Conservation (phyloP, 805 yeast genomes). For the Metschnikowia aberdeeniae region DNA sequence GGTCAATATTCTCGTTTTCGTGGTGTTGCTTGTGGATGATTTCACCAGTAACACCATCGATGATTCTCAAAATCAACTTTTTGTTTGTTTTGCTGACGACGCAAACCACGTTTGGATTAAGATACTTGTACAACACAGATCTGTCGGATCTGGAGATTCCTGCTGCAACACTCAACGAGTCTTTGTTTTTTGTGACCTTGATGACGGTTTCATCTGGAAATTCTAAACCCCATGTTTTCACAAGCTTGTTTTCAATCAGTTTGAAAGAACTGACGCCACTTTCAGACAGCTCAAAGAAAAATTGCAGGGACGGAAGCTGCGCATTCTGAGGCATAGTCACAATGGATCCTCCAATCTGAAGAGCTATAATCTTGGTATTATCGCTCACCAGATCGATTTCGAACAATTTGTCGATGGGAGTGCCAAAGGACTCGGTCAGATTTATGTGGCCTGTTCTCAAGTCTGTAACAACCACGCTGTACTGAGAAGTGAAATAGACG, state of each 20-base stretch:
- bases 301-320: conserved; percentile 9
- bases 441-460: conserved; percentile 12
- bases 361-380: conserved; percentile 8
- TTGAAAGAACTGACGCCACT: conserved; percentile 21
- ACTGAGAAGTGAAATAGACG: conserved; percentile 11
- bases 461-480: conserved; percentile 10
- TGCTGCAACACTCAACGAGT: conserved; percentile 41
- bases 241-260: conserved; percentile 12
- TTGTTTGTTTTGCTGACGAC: conserved; percentile 36
- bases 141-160: conserved; percentile 70
- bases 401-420: conserved; percentile 6
- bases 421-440: not conserved
- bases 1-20: conserved; percentile 36
- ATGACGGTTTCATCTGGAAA: conserved; percentile 18
- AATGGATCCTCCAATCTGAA: conserved; percentile 7
- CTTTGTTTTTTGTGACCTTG: conserved; percentile 20
- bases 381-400: not conserved
- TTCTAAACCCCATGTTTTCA: conserved; percentile 30
- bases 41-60: conserved; percentile 72
- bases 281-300: conserved; percentile 13
- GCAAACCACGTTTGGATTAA: conserved; percentile 64
- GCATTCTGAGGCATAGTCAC: conserved; percentile 1
- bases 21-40: conserved; percentile 41
- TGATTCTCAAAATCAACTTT: conserved; percentile 44
- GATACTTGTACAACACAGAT: conserved; percentile 75